Conservation (phyloP, 768 basidiomycete genomes). For the Tulasnella sp. region DNA sequence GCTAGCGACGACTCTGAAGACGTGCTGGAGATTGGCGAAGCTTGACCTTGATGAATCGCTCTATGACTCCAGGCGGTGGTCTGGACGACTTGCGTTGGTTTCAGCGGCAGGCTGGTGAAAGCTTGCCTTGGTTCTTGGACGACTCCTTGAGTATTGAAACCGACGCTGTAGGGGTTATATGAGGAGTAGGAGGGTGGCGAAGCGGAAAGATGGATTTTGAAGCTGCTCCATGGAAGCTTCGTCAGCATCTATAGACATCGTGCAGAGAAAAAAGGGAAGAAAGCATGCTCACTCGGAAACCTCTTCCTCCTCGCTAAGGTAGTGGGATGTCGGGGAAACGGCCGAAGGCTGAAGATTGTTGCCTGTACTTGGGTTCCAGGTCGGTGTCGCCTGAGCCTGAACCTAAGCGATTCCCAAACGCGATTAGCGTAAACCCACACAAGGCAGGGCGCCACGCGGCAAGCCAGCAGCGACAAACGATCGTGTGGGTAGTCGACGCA, state of each 20-base stretch:
- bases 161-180: not conserved
- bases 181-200: not conserved
- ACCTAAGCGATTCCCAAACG: not conserved
- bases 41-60: not conserved
- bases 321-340: not conserved
- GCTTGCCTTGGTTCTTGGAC: not conserved
- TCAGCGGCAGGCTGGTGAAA: not conserved
- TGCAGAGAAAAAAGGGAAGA: not conserved
- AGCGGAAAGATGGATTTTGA: not conserved
- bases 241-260: not conserved
- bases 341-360: not conserved
- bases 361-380: not conserved
- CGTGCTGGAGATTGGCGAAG: not conserved
- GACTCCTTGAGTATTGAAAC: not conserved
- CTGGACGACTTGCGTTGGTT: not conserved
- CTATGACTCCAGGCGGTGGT: not conserved
- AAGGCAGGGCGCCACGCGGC: not conserved
- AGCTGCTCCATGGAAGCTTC: not conserved
- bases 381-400: not conserved
- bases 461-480: not conserved
- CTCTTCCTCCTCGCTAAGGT: not conserved
- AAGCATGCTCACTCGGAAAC: not conserved
- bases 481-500: not conserved
- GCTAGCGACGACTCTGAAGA: not conserved
- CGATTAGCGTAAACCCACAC: not conserved